Base-by-base conservation (phyloP, 2,329 filamentous ascomycete species). In the Alternaria infectoria region DNA sequence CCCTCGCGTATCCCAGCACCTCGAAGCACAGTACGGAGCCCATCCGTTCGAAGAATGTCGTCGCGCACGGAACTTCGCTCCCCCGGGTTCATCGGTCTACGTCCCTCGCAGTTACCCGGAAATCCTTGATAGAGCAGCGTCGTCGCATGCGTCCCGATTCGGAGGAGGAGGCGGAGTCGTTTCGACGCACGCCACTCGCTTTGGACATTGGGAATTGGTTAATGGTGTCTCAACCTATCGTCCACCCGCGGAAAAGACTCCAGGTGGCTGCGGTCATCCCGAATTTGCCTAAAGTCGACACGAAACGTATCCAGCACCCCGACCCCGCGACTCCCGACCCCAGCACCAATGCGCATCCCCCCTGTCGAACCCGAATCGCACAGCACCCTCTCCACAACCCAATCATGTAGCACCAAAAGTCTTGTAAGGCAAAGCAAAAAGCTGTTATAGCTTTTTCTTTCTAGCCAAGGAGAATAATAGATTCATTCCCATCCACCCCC, bases 391-490 rank as follows among this genome's bases (percentile, higher is more conserved):
- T 75, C 73, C 70, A 68, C 70, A 68, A 61, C 69, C 65, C 65
- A 66, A 62, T 75, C 73, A 74, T 75, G 73, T 75, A 75, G 73
- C 73, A 75, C 73, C 65, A 71, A 61, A 70, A 73, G 69, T 73
- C 70, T 75, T 75, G 73, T 75, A 75, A 69, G 71, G 67, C 59
- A 62, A 62, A 59, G 49, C 10, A 0, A n/a, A 40, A 17, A 69
- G 64, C 65, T 49, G 23, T 36, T 32, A 62, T 54, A 54, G 60
- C 59, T 21, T 36, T 9, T 9, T 61, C 11, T 32, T 51, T 21
- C 10, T 67, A 47, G 71, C 71, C 64, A 73, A 40, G 70, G 70
- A 74, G 70, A 72, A 68, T 44, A 57, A 61, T 71, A 72, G 67
- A 74, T 65, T 44, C 67, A 66, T 58, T 52, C 19, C 12, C 67